Base-by-base conservation (phyloP, 2,329 filamentous ascomycete genomes). In the Botryotinia calthae region DNA sequence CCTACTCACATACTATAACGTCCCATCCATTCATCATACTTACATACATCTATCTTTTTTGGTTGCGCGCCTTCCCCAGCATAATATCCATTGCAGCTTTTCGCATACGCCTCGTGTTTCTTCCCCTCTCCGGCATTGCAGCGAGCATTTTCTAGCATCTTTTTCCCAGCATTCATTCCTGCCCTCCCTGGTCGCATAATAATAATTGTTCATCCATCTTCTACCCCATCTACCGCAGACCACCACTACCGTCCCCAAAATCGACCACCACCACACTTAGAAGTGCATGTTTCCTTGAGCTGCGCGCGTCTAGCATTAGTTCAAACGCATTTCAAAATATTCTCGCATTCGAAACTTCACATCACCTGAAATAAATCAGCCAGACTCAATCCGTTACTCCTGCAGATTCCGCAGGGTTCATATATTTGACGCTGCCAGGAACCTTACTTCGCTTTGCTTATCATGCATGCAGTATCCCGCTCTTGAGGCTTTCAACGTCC, bases 381-480 rank as follows among this genome's bases (percentile, higher is more conserved):
- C 67, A 74, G 71, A 74, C 59, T 75, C 73, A 75, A 78, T 42
- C 77, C 74, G 76, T 72, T 72, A 73, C 77, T 78, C 78, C 78
- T 78, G 78, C 77, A 76, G 72, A 75, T 63, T 65, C 72, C 74
- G 75, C 78, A 78, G 76, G 77, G 78, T 80, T 78, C 74, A 72
- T 73, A 75, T 77, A 73, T 78, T 70, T 77, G 76, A 79, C 78
- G 77, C 77, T 77, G 74, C 76, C 77, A 80, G 79, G 79, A 80
- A 80, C 79, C 75, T 77, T 22, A 22, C 58, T 63, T 72, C 71
- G 71, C 65, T 72, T 76, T 78, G 77, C 77, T 81, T 79, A 81
- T 79, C 79, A 81, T 81, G 79, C 80, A 81, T 81, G 80, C 79
- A 79, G 75, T 77, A 74, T 79, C 75, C 79, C 79, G 79, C 78